Evolutionary conservation across 371 early-diverging fungal genomes (phyloP).

Genomic region (Mortierella sp.): DNA sequence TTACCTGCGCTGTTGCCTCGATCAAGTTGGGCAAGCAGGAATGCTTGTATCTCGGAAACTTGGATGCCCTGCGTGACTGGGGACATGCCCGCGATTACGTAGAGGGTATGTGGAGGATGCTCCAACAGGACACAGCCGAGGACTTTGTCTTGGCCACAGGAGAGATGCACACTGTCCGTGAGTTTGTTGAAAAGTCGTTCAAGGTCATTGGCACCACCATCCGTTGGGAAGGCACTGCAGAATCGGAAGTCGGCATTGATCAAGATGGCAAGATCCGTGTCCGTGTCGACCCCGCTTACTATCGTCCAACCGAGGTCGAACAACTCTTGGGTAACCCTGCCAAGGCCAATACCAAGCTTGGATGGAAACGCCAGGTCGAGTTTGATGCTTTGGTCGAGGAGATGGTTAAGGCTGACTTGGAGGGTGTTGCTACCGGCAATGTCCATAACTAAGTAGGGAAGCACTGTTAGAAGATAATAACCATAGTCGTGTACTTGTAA

Average conservation of each 20-base stretch:
- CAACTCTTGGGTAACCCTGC: constrained; percentile 82
- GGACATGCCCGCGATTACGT: constrained; percentile 90
- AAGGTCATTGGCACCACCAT: constrained; percentile 74
- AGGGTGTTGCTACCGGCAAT: constrained; percentile 57
- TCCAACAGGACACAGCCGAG: constrained; percentile 82
- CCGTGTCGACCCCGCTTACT: constrained; percentile 82
- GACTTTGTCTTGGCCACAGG: constrained; percentile 90
- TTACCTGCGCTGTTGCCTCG: constrained; percentile 84
- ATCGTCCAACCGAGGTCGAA: constrained; percentile 91
- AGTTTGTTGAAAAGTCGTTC: constrained; percentile 87
- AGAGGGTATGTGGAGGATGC: constrained; percentile 92
- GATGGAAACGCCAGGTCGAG: constrained; percentile 80
- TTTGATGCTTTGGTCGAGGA: constrained; percentile 78
- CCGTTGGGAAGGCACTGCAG: constrained; percentile 83
- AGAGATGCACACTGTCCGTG: constrained; percentile 86
- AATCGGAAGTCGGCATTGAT: constrained; percentile 78
- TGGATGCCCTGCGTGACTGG: constrained; percentile 92
- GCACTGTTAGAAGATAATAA: too few relatives aligned
- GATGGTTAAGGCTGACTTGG: constrained; percentile 79
- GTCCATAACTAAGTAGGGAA: constrained; percentile 31
- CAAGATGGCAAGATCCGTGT: constrained; percentile 77
- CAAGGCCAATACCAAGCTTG: constrained; percentile 76
- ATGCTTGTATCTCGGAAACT: constrained; percentile 84
- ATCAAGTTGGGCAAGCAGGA: constrained; percentile 79
- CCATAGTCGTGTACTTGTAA: constrained; percentile 2